Percentiles rank a stretch among this genome's conserved stretches.
Evolutionary conservation across 768 basidiomycete species (phyloP).

Genomic region (Cyathus striatus): DNA sequence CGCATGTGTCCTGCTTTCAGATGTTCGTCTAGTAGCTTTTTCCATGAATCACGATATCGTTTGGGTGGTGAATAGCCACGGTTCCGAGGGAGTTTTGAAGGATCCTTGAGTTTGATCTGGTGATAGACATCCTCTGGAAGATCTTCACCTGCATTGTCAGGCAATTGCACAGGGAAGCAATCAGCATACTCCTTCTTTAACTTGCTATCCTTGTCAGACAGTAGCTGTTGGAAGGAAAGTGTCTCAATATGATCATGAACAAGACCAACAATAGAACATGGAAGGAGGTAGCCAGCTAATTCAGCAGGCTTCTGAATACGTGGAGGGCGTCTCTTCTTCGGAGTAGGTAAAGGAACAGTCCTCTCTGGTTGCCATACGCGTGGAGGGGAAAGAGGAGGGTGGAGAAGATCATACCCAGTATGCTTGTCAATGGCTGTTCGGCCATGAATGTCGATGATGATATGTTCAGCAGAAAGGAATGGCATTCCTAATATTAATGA

Average conservation of each 20-base stretch:
- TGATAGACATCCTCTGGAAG: conserved; percentile 17
- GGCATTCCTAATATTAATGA: conserved; percentile 12
- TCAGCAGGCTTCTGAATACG: too few relatives aligned
- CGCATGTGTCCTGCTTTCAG: conserved; percentile 22
- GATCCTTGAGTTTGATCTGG: conserved; percentile 19
- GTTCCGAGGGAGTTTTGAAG: conserved; percentile 13
- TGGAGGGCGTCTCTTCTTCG: too few relatives aligned
- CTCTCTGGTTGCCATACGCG: too few relatives aligned
- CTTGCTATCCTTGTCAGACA: too few relatives aligned
- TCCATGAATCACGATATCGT: conserved; percentile 27
- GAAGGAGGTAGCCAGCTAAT: too few relatives aligned
- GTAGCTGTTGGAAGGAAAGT: too few relatives aligned
- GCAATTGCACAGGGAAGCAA: conserved; percentile 19
- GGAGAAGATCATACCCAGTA: too few relatives aligned
- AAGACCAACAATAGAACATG: too few relatives aligned
- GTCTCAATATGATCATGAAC: too few relatives aligned
- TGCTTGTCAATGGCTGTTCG: too few relatives aligned
- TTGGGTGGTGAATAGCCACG: conserved; percentile 23
- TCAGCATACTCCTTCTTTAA: conserved; percentile 11
- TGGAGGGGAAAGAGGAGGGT: too few relatives aligned
- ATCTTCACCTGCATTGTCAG: conserved; percentile 13
- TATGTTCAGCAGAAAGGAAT: conserved; percentile 7
- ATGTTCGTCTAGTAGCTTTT: conserved; percentile 24
- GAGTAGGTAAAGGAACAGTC: too few relatives aligned
- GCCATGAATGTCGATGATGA: conserved; percentile 9